A percentile compares a stretch with the other conserved stretches of the same genome.
phyloP scores from a whole-genome alignment of 2,329 filamentous ascomycete genomes.

The Leptographium galeiforme region DNA sequence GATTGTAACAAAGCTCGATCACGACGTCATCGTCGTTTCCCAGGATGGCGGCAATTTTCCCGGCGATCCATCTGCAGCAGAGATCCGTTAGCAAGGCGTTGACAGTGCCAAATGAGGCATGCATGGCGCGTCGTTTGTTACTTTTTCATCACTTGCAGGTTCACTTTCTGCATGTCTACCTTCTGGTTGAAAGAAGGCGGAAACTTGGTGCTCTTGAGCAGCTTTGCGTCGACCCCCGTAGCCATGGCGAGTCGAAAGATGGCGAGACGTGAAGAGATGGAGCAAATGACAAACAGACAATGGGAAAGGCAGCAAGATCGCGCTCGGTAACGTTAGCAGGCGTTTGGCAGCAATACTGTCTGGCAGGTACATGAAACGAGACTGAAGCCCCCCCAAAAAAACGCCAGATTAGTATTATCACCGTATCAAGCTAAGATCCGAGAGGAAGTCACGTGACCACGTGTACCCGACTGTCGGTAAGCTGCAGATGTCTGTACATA shows the following conservation, averaged over 20 bases:
- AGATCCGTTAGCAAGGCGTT: background rate
- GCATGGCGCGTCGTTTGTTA: conserved; percentile 27
- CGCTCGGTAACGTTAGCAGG: background rate
- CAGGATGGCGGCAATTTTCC: conserved; percentile 73
- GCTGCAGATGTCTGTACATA: too few relatives aligned
- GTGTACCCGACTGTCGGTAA: too few relatives aligned
- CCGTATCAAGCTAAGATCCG: too few relatives aligned
- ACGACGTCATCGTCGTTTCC: conserved; percentile 94
- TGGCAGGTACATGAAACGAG: too few relatives aligned
- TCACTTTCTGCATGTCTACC: conserved; percentile 95
- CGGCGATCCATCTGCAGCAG: conserved; percentile 70
- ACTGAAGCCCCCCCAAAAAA: too few relatives aligned
- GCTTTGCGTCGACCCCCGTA: conserved; percentile 74
- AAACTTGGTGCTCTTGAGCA: conserved; percentile 84
- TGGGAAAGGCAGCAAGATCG: background rate
- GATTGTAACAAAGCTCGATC: conserved; percentile 64
- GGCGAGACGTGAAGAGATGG: background rate
- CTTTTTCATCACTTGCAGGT: conserved; percentile 97
- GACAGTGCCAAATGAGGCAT: background rate
- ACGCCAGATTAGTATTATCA: too few relatives aligned
- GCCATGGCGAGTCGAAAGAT: conserved; percentile 41
- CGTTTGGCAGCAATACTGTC: too few relatives aligned
- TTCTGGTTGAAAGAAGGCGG: conserved; percentile 87
- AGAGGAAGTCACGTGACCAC: too few relatives aligned
- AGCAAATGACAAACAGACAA: background rate